Evolutionary conservation across 2,329 filamentous ascomycete genomes (phyloP).

Genomic region (Fusarium sp.): DNA sequence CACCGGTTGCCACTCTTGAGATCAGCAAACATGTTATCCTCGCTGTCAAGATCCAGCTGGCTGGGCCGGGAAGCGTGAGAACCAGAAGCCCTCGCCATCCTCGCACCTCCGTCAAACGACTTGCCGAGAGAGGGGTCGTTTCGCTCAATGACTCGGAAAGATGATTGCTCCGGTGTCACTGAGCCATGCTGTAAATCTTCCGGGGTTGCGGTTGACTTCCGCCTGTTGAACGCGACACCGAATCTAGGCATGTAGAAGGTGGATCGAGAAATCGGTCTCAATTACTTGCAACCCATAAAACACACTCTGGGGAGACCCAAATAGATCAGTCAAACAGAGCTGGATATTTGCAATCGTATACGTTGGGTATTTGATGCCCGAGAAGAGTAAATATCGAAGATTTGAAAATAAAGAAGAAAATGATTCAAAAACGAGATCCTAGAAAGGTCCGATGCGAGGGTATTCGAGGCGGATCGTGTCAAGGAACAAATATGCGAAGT

Average conservation of each 20-base stretch:
- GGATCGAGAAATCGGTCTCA: conserved; percentile 28
- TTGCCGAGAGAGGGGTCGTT: conserved; percentile 58
- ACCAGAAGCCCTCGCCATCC: conserved; percentile 53
- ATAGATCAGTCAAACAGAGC: conserved; percentile 5
- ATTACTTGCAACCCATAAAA: conserved; percentile 45
- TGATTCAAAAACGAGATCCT: conserved; percentile 34
- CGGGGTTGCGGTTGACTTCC: conserved; percentile 69
- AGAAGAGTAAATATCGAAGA: conserved; percentile 19
- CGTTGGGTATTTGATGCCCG: conserved; percentile 10
- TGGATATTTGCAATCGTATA: conserved; percentile 35
- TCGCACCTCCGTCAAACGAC: conserved; percentile 64
- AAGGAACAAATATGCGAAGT: conserved; percentile 39
- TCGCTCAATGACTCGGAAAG: conserved; percentile 70
- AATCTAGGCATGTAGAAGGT: conserved; percentile 70
- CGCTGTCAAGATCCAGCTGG: conserved; percentile 56
- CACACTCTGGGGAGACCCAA: conserved; percentile 16
- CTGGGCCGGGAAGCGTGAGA: conserved; percentile 54
- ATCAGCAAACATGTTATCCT: conserved; percentile 70
- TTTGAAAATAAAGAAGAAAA: conserved; percentile 17
- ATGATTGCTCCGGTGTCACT: conserved; percentile 59
- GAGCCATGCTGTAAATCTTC: conserved; percentile 66
- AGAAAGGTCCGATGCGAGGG: conserved; percentile 32
- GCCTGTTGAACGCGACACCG: conserved; percentile 68
- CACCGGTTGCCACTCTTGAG: conserved; percentile 67
- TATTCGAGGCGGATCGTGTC: conserved; percentile 41